Evolutionary conservation across 2,329 filamentous ascomycete species (phyloP).

Genomic region (Aspergillus calidoustus): DNA sequence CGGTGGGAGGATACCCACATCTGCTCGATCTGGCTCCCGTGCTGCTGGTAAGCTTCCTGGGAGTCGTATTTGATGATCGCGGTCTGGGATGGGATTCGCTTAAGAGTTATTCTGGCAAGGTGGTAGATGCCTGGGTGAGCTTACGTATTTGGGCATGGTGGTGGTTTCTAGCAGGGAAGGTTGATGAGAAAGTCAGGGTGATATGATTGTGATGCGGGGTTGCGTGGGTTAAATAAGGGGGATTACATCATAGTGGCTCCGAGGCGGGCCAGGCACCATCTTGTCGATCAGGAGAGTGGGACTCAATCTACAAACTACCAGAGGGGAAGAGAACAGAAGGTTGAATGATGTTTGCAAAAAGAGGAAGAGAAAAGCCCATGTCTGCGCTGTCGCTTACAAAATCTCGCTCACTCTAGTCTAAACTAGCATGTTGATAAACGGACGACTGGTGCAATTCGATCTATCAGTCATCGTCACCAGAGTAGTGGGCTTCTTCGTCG

Average conservation of each 20-base stretch:
- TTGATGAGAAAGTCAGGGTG: background rate
- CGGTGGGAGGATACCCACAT: conserved; percentile 9
- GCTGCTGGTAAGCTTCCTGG: conserved; percentile 20
- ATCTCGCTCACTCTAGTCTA: background rate
- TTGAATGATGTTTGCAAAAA: background rate
- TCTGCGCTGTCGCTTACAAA: background rate
- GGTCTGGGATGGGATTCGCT: conserved; percentile 3
- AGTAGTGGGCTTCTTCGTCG: conserved; percentile 12
- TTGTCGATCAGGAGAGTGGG: background rate
- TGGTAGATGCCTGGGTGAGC: background rate
- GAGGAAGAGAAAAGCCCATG: background rate
- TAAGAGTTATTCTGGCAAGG: background rate
- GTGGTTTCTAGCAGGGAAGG: background rate
- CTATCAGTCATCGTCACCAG: conserved; percentile 1
- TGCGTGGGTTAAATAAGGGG: background rate
- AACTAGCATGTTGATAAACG: background rate
- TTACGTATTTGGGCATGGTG: conserved; percentile 28
- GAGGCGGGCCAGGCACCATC: background rate
- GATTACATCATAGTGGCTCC: background rate
- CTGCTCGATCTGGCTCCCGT: conserved; percentile 21
- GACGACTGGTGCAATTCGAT: background rate
- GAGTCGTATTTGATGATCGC: conserved; percentile 22
- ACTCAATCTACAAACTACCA: background rate
- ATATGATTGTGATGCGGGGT: background rate
- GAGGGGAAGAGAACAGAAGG: background rate